phyloP scores from a whole-genome alignment of 352 stramenopile genomes.

The Phytopythium kandeliae region DNA sequence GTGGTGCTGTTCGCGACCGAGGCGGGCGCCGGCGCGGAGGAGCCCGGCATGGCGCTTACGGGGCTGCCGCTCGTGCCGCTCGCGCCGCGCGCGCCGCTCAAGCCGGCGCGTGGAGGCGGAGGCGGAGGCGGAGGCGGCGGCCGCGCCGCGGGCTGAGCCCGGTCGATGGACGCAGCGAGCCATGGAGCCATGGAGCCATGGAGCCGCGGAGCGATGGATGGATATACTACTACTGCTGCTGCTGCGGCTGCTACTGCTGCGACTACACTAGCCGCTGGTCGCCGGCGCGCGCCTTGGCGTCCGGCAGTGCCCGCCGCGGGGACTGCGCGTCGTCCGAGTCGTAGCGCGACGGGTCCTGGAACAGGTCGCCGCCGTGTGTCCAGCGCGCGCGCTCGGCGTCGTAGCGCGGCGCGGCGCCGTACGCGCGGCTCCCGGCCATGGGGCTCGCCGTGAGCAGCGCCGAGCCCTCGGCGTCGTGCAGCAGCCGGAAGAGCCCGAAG shows the following conservation, averaged over 20 bases:
- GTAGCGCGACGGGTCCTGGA: slow-evolving; percentile 78
- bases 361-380: slow-evolving; percentile 78
- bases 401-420: slow-evolving; percentile 24
- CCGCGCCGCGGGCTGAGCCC: background rate
- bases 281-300: slow-evolving; percentile 1
- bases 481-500: slow-evolving; percentile 84
- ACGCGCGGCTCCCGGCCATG: slow-evolving; percentile 43
- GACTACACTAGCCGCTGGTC: too few species aligned
- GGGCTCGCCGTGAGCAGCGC: slow-evolving; percentile 63
- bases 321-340: slow-evolving; percentile 80
- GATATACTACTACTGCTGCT: too few species aligned
- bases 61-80: slow-evolving; percentile 39
- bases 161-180: too few species aligned
- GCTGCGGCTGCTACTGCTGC: too few species aligned
- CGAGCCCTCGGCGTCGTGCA: slow-evolving; percentile 9
- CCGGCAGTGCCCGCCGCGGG: slow-evolving; percentile 14
- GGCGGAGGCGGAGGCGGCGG: too few species aligned
- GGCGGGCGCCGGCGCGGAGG: slow-evolving; percentile 10
- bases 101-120: slow-evolving; percentile 4
- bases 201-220: too few species aligned
- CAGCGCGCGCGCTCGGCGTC: slow-evolving; percentile 47
- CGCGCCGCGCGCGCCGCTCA: slow-evolving; percentile 16
- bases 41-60: slow-evolving; percentile 47
- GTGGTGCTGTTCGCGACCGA: slow-evolving; percentile 61
- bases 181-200: too few species aligned